A percentile compares a stretch with the other conserved stretches of the same genome.
Conservation (phyloP, 768 basidiomycete species). For the Tylopilus intermedius region DNA sequence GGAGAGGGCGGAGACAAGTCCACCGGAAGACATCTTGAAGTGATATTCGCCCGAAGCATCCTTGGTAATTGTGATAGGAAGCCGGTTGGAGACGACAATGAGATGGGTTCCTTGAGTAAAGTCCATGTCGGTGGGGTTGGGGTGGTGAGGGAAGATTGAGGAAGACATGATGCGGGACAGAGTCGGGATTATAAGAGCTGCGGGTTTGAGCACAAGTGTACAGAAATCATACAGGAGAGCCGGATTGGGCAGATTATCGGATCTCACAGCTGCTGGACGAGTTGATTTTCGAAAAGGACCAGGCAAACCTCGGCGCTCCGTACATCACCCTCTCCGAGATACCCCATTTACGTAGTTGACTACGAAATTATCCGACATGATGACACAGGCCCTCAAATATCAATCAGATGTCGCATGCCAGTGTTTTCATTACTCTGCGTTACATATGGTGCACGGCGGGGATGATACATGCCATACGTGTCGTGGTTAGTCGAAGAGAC, state of each 20-base stretch:
- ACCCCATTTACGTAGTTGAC: background rate
- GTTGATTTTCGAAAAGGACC: background rate
- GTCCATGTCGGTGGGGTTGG: constrained; percentile 39
- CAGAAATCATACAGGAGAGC: constrained; percentile 20
- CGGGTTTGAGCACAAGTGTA: constrained; percentile 11
- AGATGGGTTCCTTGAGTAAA: constrained; percentile 58
- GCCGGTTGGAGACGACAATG: constrained; percentile 93
- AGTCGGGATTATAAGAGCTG: constrained; percentile 26
- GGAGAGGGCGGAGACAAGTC: constrained; percentile 92
- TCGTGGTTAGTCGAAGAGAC: constrained; percentile 73
- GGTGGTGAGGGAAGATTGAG: constrained; percentile 24
- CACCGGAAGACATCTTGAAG: constrained; percentile 99
- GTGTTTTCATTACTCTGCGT: constrained; percentile 16
- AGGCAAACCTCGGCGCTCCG: constrained; percentile 4
- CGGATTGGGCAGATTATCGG: constrained; percentile 32
- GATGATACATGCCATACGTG: constrained; percentile 13
- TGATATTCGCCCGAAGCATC: constrained; percentile 90
- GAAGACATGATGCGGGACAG: constrained; percentile 18
- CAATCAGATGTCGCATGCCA: constrained; percentile 3
- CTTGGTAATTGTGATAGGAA: constrained; percentile 93
- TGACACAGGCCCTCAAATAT: background rate
- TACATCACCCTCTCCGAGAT: constrained; percentile 5
- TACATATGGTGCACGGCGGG: constrained; percentile 18
- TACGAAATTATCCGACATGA: background rate
- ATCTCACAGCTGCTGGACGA: constrained; percentile 11